phyloP scores from a whole-genome alignment of 2,329 filamentous ascomycete genomes.

The Fusarium dimerum region DNA sequence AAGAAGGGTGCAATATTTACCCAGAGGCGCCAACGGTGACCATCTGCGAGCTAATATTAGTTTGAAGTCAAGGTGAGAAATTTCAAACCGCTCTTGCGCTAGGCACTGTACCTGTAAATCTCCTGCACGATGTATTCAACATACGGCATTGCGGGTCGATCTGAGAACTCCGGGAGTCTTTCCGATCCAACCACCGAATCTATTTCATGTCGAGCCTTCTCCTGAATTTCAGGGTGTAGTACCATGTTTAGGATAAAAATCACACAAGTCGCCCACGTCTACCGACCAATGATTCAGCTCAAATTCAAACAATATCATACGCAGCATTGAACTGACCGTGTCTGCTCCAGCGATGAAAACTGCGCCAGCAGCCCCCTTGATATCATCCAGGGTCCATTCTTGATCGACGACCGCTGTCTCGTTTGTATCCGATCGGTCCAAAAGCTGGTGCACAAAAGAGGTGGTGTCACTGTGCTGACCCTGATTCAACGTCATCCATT shows the following conservation, averaged over 20 bases:
- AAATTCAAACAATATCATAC: constrained; percentile 5
- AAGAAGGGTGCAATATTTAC: constrained; percentile 22
- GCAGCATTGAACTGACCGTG: constrained; percentile 31
- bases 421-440: constrained; percentile 18
- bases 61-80: constrained; percentile 1
- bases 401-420: constrained; percentile 11
- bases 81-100: background rate
- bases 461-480: constrained; percentile 12
- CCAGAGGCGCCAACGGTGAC: constrained; percentile 48
- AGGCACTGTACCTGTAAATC: constrained; percentile 34
- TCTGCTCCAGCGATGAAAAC: constrained; percentile 52
- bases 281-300: constrained; percentile 22
- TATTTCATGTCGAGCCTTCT: constrained; percentile 47
- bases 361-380: constrained; percentile 51
- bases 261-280: constrained; percentile 35
- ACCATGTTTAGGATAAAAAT: constrained; percentile 46
- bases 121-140: constrained; percentile 49
- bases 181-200: constrained; percentile 44
- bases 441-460: constrained; percentile 30
- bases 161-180: constrained; percentile 48
- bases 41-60: constrained; percentile 27
- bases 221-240: constrained; percentile 44
- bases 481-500: constrained; percentile 4
- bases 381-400: constrained; percentile 41
- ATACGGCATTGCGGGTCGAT: constrained; percentile 44